Base-by-base conservation (phyloP, 108 stramenopile genomes). In the Aurantiochytrium sp. region DNA sequence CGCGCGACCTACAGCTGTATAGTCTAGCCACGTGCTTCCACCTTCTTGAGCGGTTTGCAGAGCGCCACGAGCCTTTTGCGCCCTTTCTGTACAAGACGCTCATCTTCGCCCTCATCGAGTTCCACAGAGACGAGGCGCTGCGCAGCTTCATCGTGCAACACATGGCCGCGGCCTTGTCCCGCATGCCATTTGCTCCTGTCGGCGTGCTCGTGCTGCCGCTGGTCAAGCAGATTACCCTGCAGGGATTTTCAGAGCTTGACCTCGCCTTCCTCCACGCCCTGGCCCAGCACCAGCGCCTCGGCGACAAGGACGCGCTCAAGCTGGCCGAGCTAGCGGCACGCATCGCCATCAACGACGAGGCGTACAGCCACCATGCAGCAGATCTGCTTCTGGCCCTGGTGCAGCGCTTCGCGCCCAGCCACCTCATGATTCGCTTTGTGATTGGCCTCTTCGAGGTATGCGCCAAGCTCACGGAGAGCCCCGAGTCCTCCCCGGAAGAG, bases 71-170 rank as follows among this genome's bases (percentile, higher is more conserved):
- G 45, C 73, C 73, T 15, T 81, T 81, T 48, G 73, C 73, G 42
- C 73, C 73, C 1, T 81, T 48, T 24, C 39, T 81, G n/a, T 81
- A 81, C 73, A 81, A 81, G 73, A 81, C 73, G 36, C 39, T 81
- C 45, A 81, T 81, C 45, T 81, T 81, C 32, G 39, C 73, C 10
- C 73, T 81, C 45, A 81, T 81, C 1, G 73, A 81, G 30, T 81
- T 81, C 24, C 73, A 81, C 32, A 12, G 42, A 15, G 42, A 81
- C 30, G 73, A 81, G 45, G 12, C 19, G 6, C 3, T 48, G 39
- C 73, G 73, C 0, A 48, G 30, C 73, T 81, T 81, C 24, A 81
- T 81, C 24, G 42, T 81, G 73, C 39, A 81, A 24, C 39, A 81
- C 45, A 41, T 81, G 45, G 73, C 73, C 12, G 42, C 45, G 6